These are phyloP conservation scores for Haplographium delicatum DNA, from an alignment of 495 filamentous ascomycete genomes.

Conservation along the genomic window DNA sequence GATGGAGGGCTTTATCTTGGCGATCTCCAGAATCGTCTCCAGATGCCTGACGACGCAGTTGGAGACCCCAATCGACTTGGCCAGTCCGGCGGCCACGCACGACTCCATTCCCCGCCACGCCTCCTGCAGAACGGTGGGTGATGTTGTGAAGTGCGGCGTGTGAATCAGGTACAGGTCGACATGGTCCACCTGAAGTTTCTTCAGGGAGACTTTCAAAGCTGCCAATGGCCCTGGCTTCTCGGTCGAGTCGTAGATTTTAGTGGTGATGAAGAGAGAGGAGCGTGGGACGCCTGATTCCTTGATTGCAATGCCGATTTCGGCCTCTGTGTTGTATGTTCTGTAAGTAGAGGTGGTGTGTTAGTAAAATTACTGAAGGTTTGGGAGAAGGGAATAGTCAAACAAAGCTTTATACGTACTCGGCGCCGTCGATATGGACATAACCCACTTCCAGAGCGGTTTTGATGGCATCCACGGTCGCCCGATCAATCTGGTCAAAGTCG, in stretches of 20 bases:
- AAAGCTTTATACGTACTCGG: slow-evolving; percentile 64
- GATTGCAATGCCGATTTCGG: slow-evolving; percentile 70
- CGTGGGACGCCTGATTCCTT: slow-evolving; percentile 59
- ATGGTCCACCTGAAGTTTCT: slow-evolving; percentile 71
- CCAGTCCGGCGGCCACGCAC: slow-evolving; percentile 63
- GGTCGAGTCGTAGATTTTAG: slow-evolving; percentile 61
- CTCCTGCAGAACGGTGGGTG: slow-evolving; percentile 56
- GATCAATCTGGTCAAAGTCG: slow-evolving; percentile 37
- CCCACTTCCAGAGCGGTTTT: slow-evolving; percentile 65
- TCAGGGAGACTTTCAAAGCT: slow-evolving; percentile 65
- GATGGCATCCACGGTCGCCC: slow-evolving; percentile 51
- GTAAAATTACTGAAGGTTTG: neutral
- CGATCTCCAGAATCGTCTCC: slow-evolving; percentile 60
- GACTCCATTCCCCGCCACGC: slow-evolving; percentile 77
- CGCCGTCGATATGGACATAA: slow-evolving; percentile 74
- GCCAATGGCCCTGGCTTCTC: slow-evolving; percentile 49
- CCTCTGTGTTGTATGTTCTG: slow-evolving; percentile 72
- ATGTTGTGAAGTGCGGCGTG: slow-evolving; percentile 61
- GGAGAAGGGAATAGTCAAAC: neutral
- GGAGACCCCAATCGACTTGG: slow-evolving; percentile 76
- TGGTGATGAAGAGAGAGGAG: slow-evolving; percentile 68
- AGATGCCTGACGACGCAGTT: slow-evolving; percentile 70
- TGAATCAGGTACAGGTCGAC: slow-evolving; percentile 87
- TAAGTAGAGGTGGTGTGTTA: neutral
- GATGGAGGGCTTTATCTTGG: slow-evolving; percentile 58